Base-by-base conservation (phyloP, 352 stramenopile species). In the Aphanomyces astaci region DNA sequence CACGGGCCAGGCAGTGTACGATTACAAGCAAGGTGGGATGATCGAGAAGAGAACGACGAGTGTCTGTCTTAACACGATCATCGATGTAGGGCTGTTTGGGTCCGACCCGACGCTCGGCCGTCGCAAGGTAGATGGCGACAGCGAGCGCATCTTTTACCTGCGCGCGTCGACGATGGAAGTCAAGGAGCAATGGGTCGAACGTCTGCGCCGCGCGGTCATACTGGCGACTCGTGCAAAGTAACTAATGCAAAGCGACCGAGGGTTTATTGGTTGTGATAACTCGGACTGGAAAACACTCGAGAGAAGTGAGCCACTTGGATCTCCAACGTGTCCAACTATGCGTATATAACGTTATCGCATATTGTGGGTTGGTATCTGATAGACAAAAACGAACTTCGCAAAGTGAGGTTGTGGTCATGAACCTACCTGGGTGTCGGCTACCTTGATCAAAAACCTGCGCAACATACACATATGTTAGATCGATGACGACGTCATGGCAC, bases 161-260 rank as follows among this genome's bases (percentile, higher is more conserved):
- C 86, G 86, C n/a, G 84, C 86, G 17, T 76, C 87, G 62, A 90
- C 73, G 36, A 90, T 95, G 48, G 83, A 92, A 71, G 84, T 93
- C 60, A 84, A 86, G 22, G 81, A 92, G 51, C 75, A 80, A 27
- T 95, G 86, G 86, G 89, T 95, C 52, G 72, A 89, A 30, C 89
- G 82, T 52, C 70, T 95, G 56, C 84, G 83, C 24, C 62, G 28
- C 11, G 62, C 62, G 2, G 62, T 52, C 27, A 24, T 45, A 7
- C 62, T 60, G 28, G 39, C 30, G 36, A 43, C 7, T 13, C 36
- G 32, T 0, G 4, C 24, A 19, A 32, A 65, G 0, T 65, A 65
- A 53, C 28, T 11, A 19, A 63, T 25, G 31, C 27, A 54, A 33
- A 32, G 19, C n/a, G 4, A 9, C 25, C 28, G 4, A 19, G 32